Evolutionary conservation across 2,329 filamentous ascomycete species (phyloP).

Genomic region (Macrophomina tecta): DNA sequence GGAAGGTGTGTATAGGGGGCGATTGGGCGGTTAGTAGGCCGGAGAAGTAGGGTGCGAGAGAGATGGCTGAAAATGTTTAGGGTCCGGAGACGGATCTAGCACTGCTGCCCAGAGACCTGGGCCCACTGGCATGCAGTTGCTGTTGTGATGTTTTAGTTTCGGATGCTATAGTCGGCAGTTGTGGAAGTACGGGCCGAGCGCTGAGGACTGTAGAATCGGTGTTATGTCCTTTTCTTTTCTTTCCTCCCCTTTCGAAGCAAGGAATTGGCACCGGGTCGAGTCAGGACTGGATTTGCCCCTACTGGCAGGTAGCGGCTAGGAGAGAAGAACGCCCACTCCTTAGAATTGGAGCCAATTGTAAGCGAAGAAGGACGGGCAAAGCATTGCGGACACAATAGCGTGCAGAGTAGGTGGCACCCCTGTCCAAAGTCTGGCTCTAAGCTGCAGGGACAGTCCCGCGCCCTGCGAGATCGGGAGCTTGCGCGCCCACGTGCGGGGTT

Average conservation of each 20-base stretch:
- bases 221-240: too few species aligned
- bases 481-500: slow-evolving; percentile 7
- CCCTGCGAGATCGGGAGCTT: slow-evolving; percentile 11
- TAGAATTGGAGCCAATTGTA: too few species aligned
- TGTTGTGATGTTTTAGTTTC: not conserved
- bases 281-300: too few species aligned
- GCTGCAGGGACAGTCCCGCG: not conserved
- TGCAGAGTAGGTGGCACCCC: not conserved
- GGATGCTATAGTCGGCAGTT: slow-evolving; percentile 12
- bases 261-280: too few species aligned
- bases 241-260: too few species aligned
- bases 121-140: not conserved
- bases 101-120: not conserved
- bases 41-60: not conserved
- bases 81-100: not conserved
- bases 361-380: too few species aligned
- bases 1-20: not conserved
- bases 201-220: not conserved
- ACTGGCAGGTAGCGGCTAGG: too few species aligned
- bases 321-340: too few species aligned
- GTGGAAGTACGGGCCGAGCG: slow-evolving; percentile 2
- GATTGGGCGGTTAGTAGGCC: not conserved
- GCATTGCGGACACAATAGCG: not conserved
- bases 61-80: not conserved
- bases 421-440: not conserved